A percentile compares a stretch with the other conserved stretches of the same genome.
phyloP scores from a whole-genome alignment of 1,139 yeast species.

The Oligophagozyma castellii region DNA sequence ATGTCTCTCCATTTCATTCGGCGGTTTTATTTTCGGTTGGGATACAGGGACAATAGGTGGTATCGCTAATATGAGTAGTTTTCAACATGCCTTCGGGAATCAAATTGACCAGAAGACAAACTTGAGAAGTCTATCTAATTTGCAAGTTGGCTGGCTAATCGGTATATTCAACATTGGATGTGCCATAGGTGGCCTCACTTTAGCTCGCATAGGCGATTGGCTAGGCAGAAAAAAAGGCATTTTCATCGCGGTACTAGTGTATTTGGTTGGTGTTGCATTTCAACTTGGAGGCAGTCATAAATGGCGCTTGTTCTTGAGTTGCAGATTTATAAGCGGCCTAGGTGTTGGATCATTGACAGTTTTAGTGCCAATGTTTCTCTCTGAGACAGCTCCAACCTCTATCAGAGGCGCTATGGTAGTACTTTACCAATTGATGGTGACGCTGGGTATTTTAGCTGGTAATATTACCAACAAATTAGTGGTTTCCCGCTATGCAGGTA shows the following conservation, averaged over 20 bases:
- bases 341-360: conserved; percentile 43
- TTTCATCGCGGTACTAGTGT: conserved; percentile 32
- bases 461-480: conserved; percentile 39
- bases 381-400: conserved; percentile 40
- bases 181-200: conserved; percentile 54
- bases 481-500: conserved; percentile 15
- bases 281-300: conserved; percentile 28
- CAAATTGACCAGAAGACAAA: conserved; percentile 21
- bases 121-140: conserved; percentile 29
- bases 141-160: conserved; percentile 42
- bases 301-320: conserved; percentile 42
- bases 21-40: conserved; percentile 62
- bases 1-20: conserved; percentile 32
- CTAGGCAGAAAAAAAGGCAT: conserved; percentile 42
- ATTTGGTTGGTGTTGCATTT: conserved; percentile 35
- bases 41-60: conserved; percentile 70
- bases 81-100: conserved; percentile 36
- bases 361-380: conserved; percentile 39
- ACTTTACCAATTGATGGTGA: conserved; percentile 41
- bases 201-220: conserved; percentile 39
- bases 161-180: conserved; percentile 62
- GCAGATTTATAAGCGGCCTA: conserved; percentile 40
- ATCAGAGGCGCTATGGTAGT: conserved; percentile 46
- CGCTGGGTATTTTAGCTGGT: conserved; percentile 43
- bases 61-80: conserved; percentile 43